Evolutionary conservation across 768 basidiomycete species (phyloP).

Genomic region (Porpolomopsis calyptriformis): DNA sequence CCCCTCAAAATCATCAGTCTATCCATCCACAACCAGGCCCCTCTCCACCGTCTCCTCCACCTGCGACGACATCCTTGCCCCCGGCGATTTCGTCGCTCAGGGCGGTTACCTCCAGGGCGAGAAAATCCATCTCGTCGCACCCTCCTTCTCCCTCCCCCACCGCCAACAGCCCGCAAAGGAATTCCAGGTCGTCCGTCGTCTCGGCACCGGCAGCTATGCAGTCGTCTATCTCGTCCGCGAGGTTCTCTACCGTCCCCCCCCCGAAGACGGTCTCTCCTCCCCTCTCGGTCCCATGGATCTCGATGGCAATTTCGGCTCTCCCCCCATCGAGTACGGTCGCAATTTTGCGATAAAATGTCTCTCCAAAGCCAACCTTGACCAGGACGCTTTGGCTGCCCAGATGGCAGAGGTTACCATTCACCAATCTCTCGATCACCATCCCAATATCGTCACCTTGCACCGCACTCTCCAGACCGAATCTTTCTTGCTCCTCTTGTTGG

Average conservation of each 20-base stretch:
- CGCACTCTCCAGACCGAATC: slow-evolving; percentile 87
- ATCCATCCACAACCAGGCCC: slow-evolving; percentile 9
- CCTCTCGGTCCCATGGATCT: slow-evolving; percentile 47
- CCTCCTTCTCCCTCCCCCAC: slow-evolving; percentile 27
- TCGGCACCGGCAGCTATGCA: slow-evolving; percentile 87
- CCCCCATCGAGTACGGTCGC: slow-evolving; percentile 51
- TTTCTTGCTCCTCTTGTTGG: slow-evolving; percentile 85
- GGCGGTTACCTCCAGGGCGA: slow-evolving; percentile 60
- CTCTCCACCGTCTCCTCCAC: slow-evolving; percentile 30
- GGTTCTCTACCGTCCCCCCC: slow-evolving; percentile 39
- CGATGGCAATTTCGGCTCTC: slow-evolving; percentile 27
- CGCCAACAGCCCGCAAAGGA: slow-evolving; percentile 44
- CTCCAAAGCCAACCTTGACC: slow-evolving; percentile 86
- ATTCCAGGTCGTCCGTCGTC: slow-evolving; percentile 76
- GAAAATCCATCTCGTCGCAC: slow-evolving; percentile 46
- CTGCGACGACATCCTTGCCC: slow-evolving; percentile 52
- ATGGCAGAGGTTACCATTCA: slow-evolving; percentile 94
- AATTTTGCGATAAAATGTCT: slow-evolving; percentile 95
- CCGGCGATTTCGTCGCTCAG: slow-evolving; percentile 66
- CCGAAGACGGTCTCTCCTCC: slow-evolving; percentile 48
- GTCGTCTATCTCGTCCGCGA: slow-evolving; percentile 89
- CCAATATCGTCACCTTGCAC: slow-evolving; percentile 92
- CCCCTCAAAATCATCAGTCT: slow-evolving; percentile 2
- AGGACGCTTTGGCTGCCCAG: slow-evolving; percentile 80
- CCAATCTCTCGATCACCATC: slow-evolving; percentile 79